These are phyloP conservation scores for Leptographium flavum DNA, from an alignment of 2,329 filamentous ascomycete species.

Conservation along the genomic window DNA sequence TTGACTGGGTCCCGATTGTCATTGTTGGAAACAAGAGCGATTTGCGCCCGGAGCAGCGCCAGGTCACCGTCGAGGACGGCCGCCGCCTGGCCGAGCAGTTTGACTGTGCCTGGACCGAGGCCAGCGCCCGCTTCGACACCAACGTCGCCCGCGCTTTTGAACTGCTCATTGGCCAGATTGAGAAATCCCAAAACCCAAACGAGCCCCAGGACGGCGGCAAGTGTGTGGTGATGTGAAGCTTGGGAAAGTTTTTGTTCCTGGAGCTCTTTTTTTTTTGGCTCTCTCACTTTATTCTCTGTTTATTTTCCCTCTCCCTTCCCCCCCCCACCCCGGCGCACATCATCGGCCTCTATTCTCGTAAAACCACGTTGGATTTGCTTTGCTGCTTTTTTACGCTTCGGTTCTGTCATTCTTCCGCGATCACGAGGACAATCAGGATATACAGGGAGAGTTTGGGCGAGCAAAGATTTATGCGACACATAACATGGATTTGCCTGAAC, in stretches of 20 bases:
- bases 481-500: too few species aligned
- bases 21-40: slow-evolving; percentile 97
- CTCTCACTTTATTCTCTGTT: background rate
- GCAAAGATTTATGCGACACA: too few species aligned
- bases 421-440: too few species aligned
- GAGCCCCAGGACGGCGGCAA: slow-evolving; percentile 70
- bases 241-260: background rate
- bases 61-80: slow-evolving; percentile 76
- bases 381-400: too few species aligned
- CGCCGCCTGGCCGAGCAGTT: slow-evolving; percentile 74
- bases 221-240: slow-evolving; percentile 67
- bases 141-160: slow-evolving; percentile 91
- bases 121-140: slow-evolving; percentile 84
- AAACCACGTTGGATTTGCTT: too few species aligned
- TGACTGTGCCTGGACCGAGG: slow-evolving; percentile 87
- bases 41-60: slow-evolving; percentile 79
- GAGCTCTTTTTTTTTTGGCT: background rate
- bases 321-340: too few species aligned
- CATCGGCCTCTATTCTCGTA: too few species aligned
- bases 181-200: slow-evolving; percentile 82
- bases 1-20: slow-evolving; percentile 82
- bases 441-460: too few species aligned
- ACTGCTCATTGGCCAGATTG: slow-evolving; percentile 84
- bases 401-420: too few species aligned
- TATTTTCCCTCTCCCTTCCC: background rate